Base-by-base conservation (phyloP, 768 basidiomycete species). In the Epithele typhae region DNA sequence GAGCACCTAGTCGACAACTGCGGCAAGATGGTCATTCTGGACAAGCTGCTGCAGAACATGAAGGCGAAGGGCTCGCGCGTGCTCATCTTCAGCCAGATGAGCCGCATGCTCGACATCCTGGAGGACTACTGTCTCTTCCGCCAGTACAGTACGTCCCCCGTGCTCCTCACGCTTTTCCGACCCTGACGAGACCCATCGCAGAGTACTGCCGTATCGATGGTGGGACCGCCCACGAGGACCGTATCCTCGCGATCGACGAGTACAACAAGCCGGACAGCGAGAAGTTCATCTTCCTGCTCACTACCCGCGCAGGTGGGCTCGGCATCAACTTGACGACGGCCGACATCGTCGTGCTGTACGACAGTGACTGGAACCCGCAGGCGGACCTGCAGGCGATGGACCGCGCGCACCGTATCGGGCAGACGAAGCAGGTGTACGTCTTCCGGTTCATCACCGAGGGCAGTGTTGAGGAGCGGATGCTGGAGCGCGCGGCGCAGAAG, bases 301-400 rank as follows among this genome's bases (percentile, higher is more conserved):
- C 95, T 1, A 99, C 96, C 1, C 85, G 96, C 42, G 95, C 95
- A 23, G 95, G 96, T 47, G 96, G 96, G 38, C 73, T 99, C 33
- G 96, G 96, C 42, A 99, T 99, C 67, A 98, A 97, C 64, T 65
- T 98, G 59, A 96, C 93, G 5, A 81, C 86, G 0, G 96, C 96
- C 9, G 96, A 98, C 65, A 76, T 97, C 35, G 95, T 99, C 40
- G 84, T 98, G 0, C 70, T 98, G 5, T 98, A 97, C 54, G 96
- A 99, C 59, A 91, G 87, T 52, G 96, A 99, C 64, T 98, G 96
- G 94, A 99, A 98, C 64, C 95, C 96, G 1, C 96, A 99, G 69
- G 96, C 95, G 2, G 96, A 99, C 71, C 68, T 99, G 37, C 96
- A 99, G 64, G 96, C 96, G 4, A 97, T 96, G 95, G 93, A 98